These are phyloP conservation scores for Teunomyces barrocoloradensis DNA, from an alignment of 805 yeast genomes.

Conservation along the genomic window DNA sequence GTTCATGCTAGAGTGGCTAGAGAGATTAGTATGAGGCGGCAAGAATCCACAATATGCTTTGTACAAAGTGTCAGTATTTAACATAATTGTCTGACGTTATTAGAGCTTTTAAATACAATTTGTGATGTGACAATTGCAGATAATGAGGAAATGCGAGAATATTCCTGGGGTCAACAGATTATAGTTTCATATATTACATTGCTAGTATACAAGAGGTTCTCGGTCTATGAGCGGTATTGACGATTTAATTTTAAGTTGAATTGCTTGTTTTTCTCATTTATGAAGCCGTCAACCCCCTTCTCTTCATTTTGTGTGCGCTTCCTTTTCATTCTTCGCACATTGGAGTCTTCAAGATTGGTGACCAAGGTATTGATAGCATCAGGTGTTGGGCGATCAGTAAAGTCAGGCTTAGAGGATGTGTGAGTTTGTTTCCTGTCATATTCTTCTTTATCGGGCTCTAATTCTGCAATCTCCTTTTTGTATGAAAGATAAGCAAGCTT, in stretches of 20 bases:
- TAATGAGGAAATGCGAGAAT: too few relatives aligned
- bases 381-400: constrained; percentile 33
- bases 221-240: constrained; percentile 33
- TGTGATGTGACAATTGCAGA: too few relatives aligned
- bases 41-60: too few relatives aligned
- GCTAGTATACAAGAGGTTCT: neutral
- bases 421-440: constrained; percentile 38
- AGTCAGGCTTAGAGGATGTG: constrained; percentile 10
- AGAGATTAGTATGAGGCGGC: too few relatives aligned
- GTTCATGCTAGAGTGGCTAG: too few relatives aligned
- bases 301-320: constrained; percentile 33
- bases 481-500: constrained; percentile 63
- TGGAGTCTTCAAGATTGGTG: constrained; percentile 29
- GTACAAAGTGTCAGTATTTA: too few relatives aligned
- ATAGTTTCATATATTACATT: neutral
- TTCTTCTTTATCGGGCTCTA: constrained; percentile 37
- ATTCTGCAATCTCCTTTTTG: constrained; percentile 45
- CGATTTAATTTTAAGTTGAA: constrained; percentile 68
- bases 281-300: constrained; percentile 41
- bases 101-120: too few relatives aligned
- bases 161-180: neutral
- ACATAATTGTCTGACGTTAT: too few relatives aligned
- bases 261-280: constrained; percentile 71
- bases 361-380: constrained; percentile 28
- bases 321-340: constrained; percentile 35